phyloP scores from a whole-genome alignment of 192 early-diverging fungal genomes.

The Coemansia sp. region DNA sequence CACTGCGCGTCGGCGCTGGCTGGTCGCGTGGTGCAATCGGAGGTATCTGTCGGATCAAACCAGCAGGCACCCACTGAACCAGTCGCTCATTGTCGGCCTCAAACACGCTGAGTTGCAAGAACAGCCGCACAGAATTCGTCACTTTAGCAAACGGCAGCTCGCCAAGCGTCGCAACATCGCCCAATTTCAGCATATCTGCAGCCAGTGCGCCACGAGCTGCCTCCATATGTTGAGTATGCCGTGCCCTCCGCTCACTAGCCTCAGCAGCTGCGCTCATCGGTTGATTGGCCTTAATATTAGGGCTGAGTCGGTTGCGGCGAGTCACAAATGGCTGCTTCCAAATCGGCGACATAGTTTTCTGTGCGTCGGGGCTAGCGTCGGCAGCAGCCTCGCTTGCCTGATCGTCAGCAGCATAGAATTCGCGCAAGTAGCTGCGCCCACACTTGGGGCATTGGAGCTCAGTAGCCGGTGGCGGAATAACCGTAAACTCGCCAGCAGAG shows the following conservation, averaged over 20 bases:
- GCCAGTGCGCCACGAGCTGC: constrained; percentile 7
- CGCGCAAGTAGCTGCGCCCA: constrained; percentile 43
- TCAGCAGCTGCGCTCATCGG: background rate
- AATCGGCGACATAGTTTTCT: background rate
- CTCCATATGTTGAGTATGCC: constrained; percentile 1
- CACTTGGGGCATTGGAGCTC: constrained; percentile 40
- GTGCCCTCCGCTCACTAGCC: constrained; percentile 1
- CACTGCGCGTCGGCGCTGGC: constrained; percentile 6
- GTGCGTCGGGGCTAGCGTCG: background rate
- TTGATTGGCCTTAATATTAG: background rate
- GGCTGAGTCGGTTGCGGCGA: constrained; percentile 11
- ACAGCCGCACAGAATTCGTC: constrained; percentile 41
- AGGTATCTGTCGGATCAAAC: constrained; percentile 28
- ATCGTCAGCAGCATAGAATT: constrained; percentile 46
- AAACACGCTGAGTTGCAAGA: constrained; percentile 49
- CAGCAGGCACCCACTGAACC: constrained; percentile 47
- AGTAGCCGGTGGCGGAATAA: background rate
- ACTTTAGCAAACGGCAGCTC: constrained; percentile 33
- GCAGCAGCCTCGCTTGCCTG: background rate
- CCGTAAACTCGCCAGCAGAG: background rate
- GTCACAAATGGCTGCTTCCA: constrained; percentile 14
- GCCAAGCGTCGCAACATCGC: background rate
- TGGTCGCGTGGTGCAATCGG: constrained; percentile 15
- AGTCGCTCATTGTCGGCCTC: constrained; percentile 38
- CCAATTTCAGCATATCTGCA: background rate